Evolutionary conservation across 2,329 filamentous ascomycete genomes (phyloP).

Genomic region (Xylaria sp.): DNA sequence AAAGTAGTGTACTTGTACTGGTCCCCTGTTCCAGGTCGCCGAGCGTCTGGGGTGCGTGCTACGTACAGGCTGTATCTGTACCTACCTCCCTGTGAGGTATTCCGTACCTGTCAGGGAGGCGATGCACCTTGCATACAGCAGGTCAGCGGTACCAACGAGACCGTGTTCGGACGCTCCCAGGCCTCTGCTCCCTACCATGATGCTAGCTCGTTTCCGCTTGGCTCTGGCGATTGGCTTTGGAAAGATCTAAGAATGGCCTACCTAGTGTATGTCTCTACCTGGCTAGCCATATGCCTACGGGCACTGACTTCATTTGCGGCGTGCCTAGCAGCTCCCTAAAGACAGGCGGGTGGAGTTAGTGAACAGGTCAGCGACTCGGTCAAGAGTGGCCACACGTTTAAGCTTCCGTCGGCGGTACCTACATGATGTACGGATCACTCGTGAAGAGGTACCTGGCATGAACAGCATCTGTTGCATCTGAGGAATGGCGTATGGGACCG

Average conservation of each 20-base stretch:
- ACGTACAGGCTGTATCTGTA: not conserved
- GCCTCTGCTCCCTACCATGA: too few species aligned
- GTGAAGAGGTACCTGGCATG: not conserved
- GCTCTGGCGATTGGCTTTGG: constrained; percentile 8
- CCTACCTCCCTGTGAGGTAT: too few species aligned
- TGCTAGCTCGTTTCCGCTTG: constrained; percentile 6
- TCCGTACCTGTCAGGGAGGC: too few species aligned
- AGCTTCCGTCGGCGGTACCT: constrained; percentile 4
- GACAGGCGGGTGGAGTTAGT: not conserved
- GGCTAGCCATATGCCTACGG: not conserved
- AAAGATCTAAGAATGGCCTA: not conserved
- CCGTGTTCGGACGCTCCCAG: too few species aligned
- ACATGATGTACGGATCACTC: not conserved
- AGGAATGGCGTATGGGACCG: not conserved
- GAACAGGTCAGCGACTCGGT: constrained; percentile 14
- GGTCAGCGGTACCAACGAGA: too few species aligned
- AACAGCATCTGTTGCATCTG: not conserved
- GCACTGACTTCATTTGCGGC: not conserved
- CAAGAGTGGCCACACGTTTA: constrained; percentile 13
- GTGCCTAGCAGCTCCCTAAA: not conserved
- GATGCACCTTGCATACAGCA: too few species aligned
- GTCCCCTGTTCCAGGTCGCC: not conserved
- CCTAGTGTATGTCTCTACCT: not conserved
- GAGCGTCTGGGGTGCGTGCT: constrained; percentile 15
- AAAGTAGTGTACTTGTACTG: not conserved